These are phyloP conservation scores for Coemansia sp. DNA, from an alignment of 192 early-diverging fungal genomes.

Conservation along the genomic window DNA sequence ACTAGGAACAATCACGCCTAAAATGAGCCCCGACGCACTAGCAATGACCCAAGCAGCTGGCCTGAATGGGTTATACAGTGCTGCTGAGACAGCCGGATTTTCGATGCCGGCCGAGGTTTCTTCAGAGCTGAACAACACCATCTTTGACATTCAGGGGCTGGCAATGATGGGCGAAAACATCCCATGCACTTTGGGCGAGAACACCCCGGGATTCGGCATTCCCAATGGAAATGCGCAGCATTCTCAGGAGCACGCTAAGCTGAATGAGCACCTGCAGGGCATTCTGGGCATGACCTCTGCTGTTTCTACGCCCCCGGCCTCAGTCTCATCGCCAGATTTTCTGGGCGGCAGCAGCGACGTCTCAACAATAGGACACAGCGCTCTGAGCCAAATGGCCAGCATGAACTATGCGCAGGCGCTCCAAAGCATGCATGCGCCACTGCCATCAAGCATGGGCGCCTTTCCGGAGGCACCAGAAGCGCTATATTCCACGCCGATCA, in stretches of 20 bases:
- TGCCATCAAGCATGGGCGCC: slow-evolving; percentile 2
- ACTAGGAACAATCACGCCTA: slow-evolving; percentile 24
- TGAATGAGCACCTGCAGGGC: slow-evolving; percentile 7
- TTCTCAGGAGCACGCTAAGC: slow-evolving; percentile 9
- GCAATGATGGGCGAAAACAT: not conserved
- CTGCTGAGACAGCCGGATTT: not conserved
- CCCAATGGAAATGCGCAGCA: slow-evolving; percentile 1
- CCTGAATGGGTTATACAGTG: slow-evolving; percentile 7
- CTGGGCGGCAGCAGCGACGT: slow-evolving; percentile 5
- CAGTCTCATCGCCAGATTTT: slow-evolving; percentile 10
- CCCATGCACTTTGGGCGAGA: not conserved
- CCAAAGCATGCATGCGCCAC: slow-evolving; percentile 10
- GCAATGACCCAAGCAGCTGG: slow-evolving; percentile 7
- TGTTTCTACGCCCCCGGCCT: slow-evolving; percentile 9
- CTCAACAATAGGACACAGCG: slow-evolving; percentile 1
- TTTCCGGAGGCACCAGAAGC: slow-evolving; percentile 2
- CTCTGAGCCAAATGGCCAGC: slow-evolving; percentile 1
- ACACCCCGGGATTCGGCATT: not conserved
- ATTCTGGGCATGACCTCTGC: slow-evolving; percentile 7
- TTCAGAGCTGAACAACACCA: not conserved
- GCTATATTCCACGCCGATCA: slow-evolving; percentile 27
- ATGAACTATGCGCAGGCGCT: slow-evolving; percentile 8
- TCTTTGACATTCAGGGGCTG: slow-evolving; percentile 3
- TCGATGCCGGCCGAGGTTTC: too few relatives aligned
- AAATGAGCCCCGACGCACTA: slow-evolving; percentile 20